Conservation (phyloP, 2,329 filamentous ascomycete species). For the Colletotrichum sp. region DNA sequence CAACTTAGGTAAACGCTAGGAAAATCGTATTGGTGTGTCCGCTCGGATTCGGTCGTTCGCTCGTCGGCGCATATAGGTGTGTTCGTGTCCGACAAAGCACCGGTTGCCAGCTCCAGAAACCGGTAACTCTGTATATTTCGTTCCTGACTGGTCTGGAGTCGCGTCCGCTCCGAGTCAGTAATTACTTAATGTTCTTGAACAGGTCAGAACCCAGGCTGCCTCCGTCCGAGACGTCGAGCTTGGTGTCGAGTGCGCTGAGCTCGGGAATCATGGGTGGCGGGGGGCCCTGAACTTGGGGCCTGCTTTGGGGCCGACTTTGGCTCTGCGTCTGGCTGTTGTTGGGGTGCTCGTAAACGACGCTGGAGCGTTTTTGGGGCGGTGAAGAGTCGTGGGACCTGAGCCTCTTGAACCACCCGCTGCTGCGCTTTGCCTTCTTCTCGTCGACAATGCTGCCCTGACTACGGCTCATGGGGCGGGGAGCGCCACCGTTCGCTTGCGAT, state of each 20-base stretch:
- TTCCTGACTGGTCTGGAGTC: background rate
- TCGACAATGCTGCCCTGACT: conserved; percentile 53
- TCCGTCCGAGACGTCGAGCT: conserved; percentile 48
- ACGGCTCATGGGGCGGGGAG: conserved; percentile 55
- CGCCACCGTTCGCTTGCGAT: conserved; percentile 41
- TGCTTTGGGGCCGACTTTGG: conserved; percentile 27
- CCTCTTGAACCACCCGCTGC: conserved; percentile 65
- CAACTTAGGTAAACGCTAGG: conserved; percentile 25
- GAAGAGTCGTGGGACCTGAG: conserved; percentile 46
- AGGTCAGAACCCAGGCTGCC: conserved; percentile 56
- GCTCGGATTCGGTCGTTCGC: conserved; percentile 24
- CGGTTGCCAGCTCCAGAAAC: conserved; percentile 15
- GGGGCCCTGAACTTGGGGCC: conserved; percentile 41
- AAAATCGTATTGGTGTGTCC: conserved; percentile 21
- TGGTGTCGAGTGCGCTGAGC: conserved; percentile 56
- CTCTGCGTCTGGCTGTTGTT: conserved; percentile 24
- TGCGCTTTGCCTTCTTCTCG: conserved; percentile 59
- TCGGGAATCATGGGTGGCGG: conserved; percentile 68
- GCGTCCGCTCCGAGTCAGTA: background rate
- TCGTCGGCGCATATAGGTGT: conserved; percentile 20
- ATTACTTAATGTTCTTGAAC: conserved; percentile 65
- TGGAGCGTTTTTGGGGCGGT: conserved; percentile 43
- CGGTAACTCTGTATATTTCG: background rate
- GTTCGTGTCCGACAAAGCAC: conserved; percentile 5
- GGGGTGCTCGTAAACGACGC: conserved; percentile 44